Percentiles rank a stretch among this genome's conserved stretches.
Evolutionary conservation across 2,329 filamentous ascomycete species (phyloP).

Genomic region (Sordariomycetes sp.): DNA sequence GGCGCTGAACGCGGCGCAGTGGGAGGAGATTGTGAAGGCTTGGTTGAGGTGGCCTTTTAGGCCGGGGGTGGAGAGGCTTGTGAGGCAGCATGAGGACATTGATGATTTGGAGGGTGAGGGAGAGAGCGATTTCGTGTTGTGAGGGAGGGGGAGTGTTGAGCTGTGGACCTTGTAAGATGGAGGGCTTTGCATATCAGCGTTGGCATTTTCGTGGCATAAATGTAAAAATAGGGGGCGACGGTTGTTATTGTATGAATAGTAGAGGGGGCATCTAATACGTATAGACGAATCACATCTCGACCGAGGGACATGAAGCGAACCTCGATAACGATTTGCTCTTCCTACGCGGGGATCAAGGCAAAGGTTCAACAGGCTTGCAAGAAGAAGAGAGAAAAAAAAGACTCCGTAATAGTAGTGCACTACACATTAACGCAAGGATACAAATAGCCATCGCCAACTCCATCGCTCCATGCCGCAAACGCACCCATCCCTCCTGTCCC

Average conservation of each 20-base stretch:
- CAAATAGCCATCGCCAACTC: background rate
- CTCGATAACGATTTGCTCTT: no score
- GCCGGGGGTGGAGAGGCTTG: slow-evolving; percentile 32
- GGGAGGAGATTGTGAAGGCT: slow-evolving; percentile 41
- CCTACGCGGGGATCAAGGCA: no score
- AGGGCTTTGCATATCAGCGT: background rate
- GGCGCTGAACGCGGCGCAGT: slow-evolving; percentile 37
- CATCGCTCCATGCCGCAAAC: background rate
- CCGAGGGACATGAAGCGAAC: no score
- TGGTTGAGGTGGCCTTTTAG: slow-evolving; percentile 56
- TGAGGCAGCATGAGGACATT: slow-evolving; percentile 24
- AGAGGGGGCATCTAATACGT: no score
- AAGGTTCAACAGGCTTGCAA: no score
- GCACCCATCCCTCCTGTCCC: background rate
- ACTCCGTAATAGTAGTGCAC: background rate
- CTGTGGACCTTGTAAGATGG: background rate
- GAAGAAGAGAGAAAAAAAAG: background rate
- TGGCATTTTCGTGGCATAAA: no score
- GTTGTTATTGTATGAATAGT: no score
- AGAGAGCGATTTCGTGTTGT: slow-evolving; percentile 10
- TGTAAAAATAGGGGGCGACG: no score
- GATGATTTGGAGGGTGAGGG: slow-evolving; percentile 14
- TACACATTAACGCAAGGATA: background rate
- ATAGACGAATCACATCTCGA: no score
- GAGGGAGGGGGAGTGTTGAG: background rate